Evolutionary conservation across 2,329 filamentous ascomycete species (phyloP).

Genomic region (Claviceps capensis): DNA sequence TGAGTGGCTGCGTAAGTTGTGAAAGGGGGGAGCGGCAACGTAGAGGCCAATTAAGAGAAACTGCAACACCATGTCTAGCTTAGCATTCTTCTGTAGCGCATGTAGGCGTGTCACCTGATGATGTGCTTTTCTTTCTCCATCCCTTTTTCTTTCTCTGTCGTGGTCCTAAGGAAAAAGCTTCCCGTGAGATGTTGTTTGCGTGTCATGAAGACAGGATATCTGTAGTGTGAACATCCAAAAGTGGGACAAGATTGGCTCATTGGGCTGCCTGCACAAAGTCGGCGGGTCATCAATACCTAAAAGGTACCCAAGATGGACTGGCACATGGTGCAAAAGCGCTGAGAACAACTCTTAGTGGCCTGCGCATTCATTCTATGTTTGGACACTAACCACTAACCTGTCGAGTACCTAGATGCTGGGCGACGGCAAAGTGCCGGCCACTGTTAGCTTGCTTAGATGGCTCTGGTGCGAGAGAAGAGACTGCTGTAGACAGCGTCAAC

Average conservation of each 20-base stretch:
- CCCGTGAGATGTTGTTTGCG: no score
- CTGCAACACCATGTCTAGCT: slow-evolving; percentile 8
- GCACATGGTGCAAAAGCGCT: slow-evolving; percentile 2
- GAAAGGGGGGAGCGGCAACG: neutral
- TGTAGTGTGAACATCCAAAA: neutral
- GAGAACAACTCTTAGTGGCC: neutral
- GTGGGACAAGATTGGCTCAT: neutral
- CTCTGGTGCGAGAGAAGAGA: slow-evolving; percentile 77
- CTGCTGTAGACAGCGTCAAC: slow-evolving; percentile 98
- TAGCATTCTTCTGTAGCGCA: slow-evolving; percentile 2
- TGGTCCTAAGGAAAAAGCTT: neutral
- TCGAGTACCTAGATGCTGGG: slow-evolving; percentile 33
- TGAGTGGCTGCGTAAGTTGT: slow-evolving; percentile 2
- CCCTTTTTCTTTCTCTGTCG: neutral
- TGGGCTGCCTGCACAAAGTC: neutral
- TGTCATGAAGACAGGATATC: no score
- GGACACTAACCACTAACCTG: slow-evolving; percentile 21
- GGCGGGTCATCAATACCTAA: neutral
- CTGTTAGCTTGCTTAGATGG: slow-evolving; percentile 52
- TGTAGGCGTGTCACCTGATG: neutral
- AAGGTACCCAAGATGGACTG: neutral
- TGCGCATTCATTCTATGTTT: slow-evolving; percentile 1
- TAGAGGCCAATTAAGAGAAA: neutral
- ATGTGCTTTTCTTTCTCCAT: neutral
- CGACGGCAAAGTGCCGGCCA: slow-evolving; percentile 24